A percentile compares a stretch with the other conserved stretches of the same genome.
Conservation (phyloP, 805 yeast species). For the Blastobotrys attinorum region DNA sequence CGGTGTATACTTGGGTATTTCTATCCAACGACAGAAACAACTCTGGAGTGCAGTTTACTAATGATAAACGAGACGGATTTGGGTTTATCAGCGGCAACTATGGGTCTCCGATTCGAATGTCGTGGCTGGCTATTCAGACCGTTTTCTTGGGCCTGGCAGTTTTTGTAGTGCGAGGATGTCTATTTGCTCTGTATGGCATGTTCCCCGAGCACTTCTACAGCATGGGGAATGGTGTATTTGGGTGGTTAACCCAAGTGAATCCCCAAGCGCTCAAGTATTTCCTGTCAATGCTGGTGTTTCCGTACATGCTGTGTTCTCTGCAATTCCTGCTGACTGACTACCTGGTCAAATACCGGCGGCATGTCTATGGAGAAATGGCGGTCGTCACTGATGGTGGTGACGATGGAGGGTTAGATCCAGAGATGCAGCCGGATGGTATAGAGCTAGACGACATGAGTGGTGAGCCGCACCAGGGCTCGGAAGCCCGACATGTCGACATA, state of each 20-base stretch:
- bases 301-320: conserved; percentile 1
- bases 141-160: conserved; percentile 2
- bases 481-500: not conserved
- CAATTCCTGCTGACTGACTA: conserved; percentile 3
- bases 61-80: conserved; percentile 3
- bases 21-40: not conserved
- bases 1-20: not conserved
- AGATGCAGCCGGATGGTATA: no score
- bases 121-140: conserved; percentile 9
- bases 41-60: not conserved
- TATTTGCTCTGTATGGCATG: not conserved
- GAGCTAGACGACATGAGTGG: not conserved
- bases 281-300: conserved; percentile 1
- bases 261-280: not conserved
- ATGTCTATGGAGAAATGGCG: not conserved
- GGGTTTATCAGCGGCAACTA: conserved; percentile 14
- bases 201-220: not conserved
- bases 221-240: conserved; percentile 5
- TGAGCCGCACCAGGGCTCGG: not conserved
- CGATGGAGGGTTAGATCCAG: no score
- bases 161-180: conserved; percentile 2
- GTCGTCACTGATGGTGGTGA: no score
- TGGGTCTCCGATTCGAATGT: conserved; percentile 8
- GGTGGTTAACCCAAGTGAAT: conserved; percentile 2
- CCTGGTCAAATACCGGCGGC: conserved; percentile 4